Percentiles rank a stretch among this genome's conserved stretches.
phyloP scores from a whole-genome alignment of 495 filamentous ascomycete genomes.

The Xylaria venustula region DNA sequence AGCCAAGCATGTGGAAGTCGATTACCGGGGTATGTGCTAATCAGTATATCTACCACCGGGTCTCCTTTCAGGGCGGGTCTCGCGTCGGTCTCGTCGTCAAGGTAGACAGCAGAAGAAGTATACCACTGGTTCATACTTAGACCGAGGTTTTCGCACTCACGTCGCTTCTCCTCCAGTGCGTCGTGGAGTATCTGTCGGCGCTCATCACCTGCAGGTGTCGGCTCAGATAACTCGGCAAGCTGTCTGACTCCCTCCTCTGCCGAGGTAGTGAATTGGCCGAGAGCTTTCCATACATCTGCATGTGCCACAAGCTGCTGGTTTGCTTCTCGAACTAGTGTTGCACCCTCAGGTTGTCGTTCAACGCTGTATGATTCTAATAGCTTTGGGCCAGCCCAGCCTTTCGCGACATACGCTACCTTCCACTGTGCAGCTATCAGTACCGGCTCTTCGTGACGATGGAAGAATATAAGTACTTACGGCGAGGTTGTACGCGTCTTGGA shows the following conservation, averaged over 20 bases:
- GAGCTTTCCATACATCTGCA: constrained; percentile 40
- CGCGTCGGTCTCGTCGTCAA: constrained; percentile 35
- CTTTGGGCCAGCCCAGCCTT: constrained; percentile 32
- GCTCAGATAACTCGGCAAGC: constrained; percentile 32
- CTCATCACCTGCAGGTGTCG: constrained; percentile 32
- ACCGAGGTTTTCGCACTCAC: constrained; percentile 51
- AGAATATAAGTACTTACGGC: constrained; percentile 23
- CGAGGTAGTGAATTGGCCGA: constrained; percentile 38
- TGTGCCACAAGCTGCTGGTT: constrained; percentile 51
- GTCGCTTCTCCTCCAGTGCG: constrained; percentile 38
- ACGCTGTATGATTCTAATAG: constrained; percentile 50
- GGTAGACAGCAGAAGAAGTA: constrained; percentile 32
- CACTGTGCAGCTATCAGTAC: constrained; percentile 26
- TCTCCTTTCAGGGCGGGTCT: constrained; percentile 22
- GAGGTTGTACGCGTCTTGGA: constrained; percentile 56
- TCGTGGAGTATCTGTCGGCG: constrained; percentile 35
- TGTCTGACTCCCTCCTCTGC: constrained; percentile 29
- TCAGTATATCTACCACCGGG: constrained; percentile 34
- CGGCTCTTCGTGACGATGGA: background rate
- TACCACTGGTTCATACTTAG: constrained; percentile 54
- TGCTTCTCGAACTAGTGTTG: constrained; percentile 44
- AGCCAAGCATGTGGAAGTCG: constrained; percentile 57
- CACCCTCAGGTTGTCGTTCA: constrained; percentile 52
- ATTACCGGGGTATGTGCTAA: constrained; percentile 50
- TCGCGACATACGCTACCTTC: constrained; percentile 53